Evolutionary conservation across 2,329 filamentous ascomycete genomes (phyloP).

Genomic region (Blastomyces silverae): DNA sequence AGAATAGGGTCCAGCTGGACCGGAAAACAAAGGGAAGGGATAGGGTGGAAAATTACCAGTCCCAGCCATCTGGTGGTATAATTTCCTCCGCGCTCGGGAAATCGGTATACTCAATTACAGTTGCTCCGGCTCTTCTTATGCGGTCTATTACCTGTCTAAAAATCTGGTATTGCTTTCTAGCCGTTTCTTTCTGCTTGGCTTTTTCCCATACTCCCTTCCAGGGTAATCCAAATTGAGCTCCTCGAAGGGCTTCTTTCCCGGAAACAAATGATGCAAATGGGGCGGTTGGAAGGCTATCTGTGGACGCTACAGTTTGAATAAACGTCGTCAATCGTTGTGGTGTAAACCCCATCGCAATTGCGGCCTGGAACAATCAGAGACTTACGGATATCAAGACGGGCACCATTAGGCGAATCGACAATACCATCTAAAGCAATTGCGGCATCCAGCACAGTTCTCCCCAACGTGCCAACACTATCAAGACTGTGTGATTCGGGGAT

Average conservation of each 20-base stretch:
- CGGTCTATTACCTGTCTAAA: neutral
- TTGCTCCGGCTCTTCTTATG: neutral
- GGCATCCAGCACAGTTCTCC: conserved; percentile 59
- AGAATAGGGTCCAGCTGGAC: neutral
- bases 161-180: neutral
- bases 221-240: conserved; percentile 62
- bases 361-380: conserved; percentile 36
- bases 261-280: conserved; percentile 52
- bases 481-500: conserved; percentile 62
- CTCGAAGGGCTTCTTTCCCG: conserved; percentile 49
- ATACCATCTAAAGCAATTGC: conserved; percentile 61
- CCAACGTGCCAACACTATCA: conserved; percentile 63
- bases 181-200: conserved; percentile 49
- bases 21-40: neutral
- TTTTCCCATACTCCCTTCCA: conserved; percentile 65
- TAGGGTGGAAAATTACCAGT: neutral
- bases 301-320: neutral
- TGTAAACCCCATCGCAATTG: neutral
- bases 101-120: neutral
- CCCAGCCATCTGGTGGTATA: conserved; percentile 22
- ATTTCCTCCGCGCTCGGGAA: conserved; percentile 1
- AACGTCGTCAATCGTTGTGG: neutral
- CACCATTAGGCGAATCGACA: conserved; percentile 51
- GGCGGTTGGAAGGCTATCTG: neutral
- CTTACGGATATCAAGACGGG: conserved; percentile 45